phyloP scores from a whole-genome alignment of 1,284 basidiomycete species.

The Cutaneotrichosporon sp. region DNA sequence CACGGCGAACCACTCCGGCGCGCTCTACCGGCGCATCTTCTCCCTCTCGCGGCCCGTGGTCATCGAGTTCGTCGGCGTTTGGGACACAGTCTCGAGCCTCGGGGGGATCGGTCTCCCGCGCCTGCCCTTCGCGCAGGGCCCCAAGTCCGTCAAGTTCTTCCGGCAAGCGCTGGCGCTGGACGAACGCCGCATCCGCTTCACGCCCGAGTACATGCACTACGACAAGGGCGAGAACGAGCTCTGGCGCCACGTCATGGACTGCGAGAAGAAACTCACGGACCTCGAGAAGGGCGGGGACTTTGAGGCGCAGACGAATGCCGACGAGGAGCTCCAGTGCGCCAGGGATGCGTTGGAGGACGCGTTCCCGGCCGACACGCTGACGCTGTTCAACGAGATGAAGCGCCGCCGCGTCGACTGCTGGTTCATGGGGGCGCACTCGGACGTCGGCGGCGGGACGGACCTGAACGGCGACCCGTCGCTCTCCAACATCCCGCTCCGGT shows the following conservation, averaged over 20 bases:
- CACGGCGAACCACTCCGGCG: background rate
- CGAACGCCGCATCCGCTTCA: background rate
- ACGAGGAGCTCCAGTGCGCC: too few relatives aligned
- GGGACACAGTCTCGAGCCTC: background rate
- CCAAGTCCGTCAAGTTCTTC: background rate
- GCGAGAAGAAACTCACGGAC: background rate
- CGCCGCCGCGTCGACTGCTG: background rate
- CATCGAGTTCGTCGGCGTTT: background rate
- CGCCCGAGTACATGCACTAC: background rate
- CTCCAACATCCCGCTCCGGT: background rate
- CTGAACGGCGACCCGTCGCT: background rate
- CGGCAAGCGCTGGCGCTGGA: background rate
- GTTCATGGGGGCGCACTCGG: background rate
- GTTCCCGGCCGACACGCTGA: background rate
- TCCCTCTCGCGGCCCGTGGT: background rate
- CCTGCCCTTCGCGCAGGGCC: background rate
- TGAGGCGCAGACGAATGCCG: too few relatives aligned
- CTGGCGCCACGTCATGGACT: background rate
- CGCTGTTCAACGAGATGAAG: background rate
- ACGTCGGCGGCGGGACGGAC: background rate
- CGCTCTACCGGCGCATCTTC: background rate
- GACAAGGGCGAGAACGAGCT: background rate
- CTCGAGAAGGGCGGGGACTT: too few relatives aligned
- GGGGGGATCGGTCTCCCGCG: background rate
- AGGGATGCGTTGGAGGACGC: background rate